Base-by-base conservation (phyloP, 257 asterid genomes). In the Nicotiana tabacum region DNA sequence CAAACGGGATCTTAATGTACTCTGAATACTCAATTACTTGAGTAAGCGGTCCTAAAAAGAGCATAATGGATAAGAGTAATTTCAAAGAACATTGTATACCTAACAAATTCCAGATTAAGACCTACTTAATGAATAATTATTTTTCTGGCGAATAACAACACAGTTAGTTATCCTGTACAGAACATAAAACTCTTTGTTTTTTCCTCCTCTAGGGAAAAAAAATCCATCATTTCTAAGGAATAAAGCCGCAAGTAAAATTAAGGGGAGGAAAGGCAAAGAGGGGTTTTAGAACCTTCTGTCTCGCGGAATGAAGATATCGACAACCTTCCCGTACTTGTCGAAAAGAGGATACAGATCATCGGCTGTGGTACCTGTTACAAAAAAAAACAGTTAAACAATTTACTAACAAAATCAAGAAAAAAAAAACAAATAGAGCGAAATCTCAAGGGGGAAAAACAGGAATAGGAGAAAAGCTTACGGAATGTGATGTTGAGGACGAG, bases 291-390 rank as follows among this genome's bases (percentile, higher is more conserved):
- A 94, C 98, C 97, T 94, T 77, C 97, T 85, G 89, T 93, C 97
- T 9, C 97, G 85, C 61, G 98, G 98, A 77, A 94, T 94, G 85
- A 93, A 94, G 77, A 94, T 93, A 87, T 93, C 97, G 27, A 94
- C 95, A 15, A 93, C 98, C 80, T 94, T 92, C 0, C 98, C 98
- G 32, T 93, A 92, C 93, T 91, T 93, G 77, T 93, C 95, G 77
- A 94, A 94, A 11, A 91, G 91, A 8, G 97, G 97, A 77, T 86
- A 91, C 89, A 94, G 83, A 77, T 94, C 98, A 84, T 93, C 98
- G 0, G 92, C 97, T 1, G 96, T 87, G 66, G 97, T 93, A 56
- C 98, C 99, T 91, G 85, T 74, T 57, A 83, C 85, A 24, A 5
- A 65, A 5, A 65, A 56, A 48, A 55, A 81, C 10, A 11, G 9